phyloP scores from a whole-genome alignment of 2,329 filamentous ascomycete genomes.

The Waltergamsia citrina region DNA sequence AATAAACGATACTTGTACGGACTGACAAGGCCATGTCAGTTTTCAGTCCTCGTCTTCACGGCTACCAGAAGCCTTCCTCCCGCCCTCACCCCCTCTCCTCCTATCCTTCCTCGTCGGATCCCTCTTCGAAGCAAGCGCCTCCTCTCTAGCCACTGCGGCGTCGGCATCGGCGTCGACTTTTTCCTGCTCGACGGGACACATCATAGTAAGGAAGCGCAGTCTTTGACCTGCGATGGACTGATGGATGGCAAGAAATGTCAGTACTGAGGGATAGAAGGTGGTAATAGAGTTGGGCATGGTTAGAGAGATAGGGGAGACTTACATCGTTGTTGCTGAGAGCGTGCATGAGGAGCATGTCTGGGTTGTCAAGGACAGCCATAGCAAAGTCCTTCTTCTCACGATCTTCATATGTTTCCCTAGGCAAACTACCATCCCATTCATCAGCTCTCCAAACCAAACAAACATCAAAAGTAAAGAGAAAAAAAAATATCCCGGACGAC shows the following conservation, averaged over 20 bases:
- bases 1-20: too few species aligned
- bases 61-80: too few species aligned
- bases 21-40: too few species aligned
- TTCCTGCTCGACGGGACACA: conserved; percentile 37
- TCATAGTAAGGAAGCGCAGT: conserved; percentile 44
- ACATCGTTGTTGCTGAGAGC: conserved; percentile 46
- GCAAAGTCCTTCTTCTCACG: conserved; percentile 38
- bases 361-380: conserved; percentile 42
- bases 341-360: conserved; percentile 50
- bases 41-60: too few species aligned
- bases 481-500: too few species aligned
- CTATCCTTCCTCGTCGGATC: too few species aligned
- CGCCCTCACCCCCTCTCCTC: too few species aligned
- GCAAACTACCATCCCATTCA: background rate
- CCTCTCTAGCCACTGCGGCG: too few species aligned
- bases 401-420: conserved; percentile 27
- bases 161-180: too few species aligned
- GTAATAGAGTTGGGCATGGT: background rate
- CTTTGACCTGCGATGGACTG: conserved; percentile 48
- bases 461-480: too few species aligned
- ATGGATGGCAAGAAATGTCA: background rate
- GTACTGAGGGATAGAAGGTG: background rate
- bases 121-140: too few species aligned
- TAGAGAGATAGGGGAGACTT: conserved; percentile 14
- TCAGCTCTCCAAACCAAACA: background rate